phyloP scores from a whole-genome alignment of 306 rosid species.

The Sesbania bispinosa region DNA sequence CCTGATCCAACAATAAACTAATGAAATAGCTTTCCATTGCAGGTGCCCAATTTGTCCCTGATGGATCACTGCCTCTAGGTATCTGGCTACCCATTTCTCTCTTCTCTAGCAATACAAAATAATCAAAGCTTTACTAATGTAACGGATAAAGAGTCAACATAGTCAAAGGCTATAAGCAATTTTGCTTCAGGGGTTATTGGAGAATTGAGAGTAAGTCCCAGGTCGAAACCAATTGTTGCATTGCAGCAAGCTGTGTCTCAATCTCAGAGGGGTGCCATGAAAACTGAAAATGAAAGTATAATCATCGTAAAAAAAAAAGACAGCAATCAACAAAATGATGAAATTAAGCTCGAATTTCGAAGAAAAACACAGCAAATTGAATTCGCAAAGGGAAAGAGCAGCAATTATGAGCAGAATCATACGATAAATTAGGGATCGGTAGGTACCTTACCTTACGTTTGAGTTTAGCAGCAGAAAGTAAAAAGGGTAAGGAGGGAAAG shows the following conservation, averaged over 20 bases:
- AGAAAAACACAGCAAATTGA: too few species aligned
- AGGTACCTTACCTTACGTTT: too few species aligned
- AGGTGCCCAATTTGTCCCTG: slow-evolving; percentile 44
- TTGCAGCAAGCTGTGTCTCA: too few species aligned
- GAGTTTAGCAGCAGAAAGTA: too few species aligned
- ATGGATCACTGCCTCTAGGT: slow-evolving; percentile 29
- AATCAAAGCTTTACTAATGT: not conserved
- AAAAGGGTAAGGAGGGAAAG: too few species aligned
- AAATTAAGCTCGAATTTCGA: not conserved
- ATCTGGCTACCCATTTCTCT: slow-evolving; percentile 39
- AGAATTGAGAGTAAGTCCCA: too few species aligned
- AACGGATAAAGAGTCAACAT: not conserved
- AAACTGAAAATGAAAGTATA: not conserved
- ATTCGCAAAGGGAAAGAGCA: too few species aligned
- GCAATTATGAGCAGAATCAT: too few species aligned
- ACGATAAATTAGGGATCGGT: too few species aligned
- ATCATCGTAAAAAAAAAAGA: not conserved
- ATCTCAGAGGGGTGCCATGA: too few species aligned
- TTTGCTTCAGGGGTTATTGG: too few species aligned
- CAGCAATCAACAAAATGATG: not conserved
- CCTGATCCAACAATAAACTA: slow-evolving; percentile 52
- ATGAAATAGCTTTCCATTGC: slow-evolving; percentile 46
- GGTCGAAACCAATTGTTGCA: too few species aligned
- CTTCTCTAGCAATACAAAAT: not conserved
- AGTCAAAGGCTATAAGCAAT: not conserved